Conservation (phyloP, 1,139 yeast genomes). For the Geotrichum siamense region DNA sequence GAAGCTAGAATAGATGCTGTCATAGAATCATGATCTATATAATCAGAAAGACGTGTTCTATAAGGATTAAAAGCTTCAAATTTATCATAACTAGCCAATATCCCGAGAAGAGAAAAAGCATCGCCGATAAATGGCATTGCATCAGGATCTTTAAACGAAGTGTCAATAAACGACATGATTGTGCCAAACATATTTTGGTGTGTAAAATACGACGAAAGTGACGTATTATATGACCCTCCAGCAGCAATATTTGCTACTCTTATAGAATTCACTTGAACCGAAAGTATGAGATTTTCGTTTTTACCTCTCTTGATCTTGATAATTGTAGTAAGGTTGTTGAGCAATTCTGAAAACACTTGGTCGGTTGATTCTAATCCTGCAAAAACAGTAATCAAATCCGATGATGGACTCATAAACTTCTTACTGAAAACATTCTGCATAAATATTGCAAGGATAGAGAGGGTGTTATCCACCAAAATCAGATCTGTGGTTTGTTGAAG, state of each 20-base stretch:
- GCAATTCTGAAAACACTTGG: constrained; percentile 27
- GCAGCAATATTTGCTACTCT: constrained; percentile 32
- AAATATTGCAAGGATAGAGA: constrained; percentile 27
- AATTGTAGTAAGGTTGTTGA: constrained; percentile 26
- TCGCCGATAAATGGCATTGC: constrained; percentile 27
- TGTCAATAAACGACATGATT: constrained; percentile 31
- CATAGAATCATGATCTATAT: constrained; percentile 36
- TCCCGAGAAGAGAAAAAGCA: constrained; percentile 36
- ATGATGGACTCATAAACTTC: constrained; percentile 29
- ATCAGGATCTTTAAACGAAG: constrained; percentile 21
- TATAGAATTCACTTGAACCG: constrained; percentile 30
- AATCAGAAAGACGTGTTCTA: constrained; percentile 36
- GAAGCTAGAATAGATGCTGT: constrained; percentile 29
- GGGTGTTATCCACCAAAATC: constrained; percentile 25
- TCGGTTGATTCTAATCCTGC: constrained; percentile 36
- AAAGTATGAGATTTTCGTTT: constrained; percentile 10
- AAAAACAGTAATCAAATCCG: constrained; percentile 32
- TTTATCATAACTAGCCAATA: constrained; percentile 35
- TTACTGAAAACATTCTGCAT: constrained; percentile 30
- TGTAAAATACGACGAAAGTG: constrained; percentile 33
- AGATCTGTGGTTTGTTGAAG: constrained; percentile 21
- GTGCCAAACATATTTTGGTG: constrained; percentile 36
- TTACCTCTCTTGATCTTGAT: constrained; percentile 15
- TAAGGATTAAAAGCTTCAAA: constrained; percentile 36
- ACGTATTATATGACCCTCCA: constrained; percentile 33